phyloP scores from a whole-genome alignment of 2,329 filamentous ascomycete species.

The Clarireedia homoeocarpa region DNA sequence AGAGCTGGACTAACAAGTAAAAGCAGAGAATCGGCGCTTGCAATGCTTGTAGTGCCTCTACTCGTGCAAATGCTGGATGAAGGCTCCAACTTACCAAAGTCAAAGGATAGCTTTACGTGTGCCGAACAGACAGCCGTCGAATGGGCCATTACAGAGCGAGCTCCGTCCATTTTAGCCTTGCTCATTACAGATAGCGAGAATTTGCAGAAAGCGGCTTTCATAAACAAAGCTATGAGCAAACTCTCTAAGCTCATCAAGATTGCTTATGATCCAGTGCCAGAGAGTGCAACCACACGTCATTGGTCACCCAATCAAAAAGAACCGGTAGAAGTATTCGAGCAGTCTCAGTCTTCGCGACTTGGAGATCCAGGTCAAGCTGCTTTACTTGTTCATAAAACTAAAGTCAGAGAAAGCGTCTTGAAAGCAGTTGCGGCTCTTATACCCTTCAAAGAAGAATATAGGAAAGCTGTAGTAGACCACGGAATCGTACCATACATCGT shows the following conservation, averaged over 20 bases:
- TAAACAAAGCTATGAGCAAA: constrained; percentile 55
- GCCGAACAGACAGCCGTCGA: constrained; percentile 33
- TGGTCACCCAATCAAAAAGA: constrained; percentile 39
- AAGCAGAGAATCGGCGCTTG: constrained; percentile 55
- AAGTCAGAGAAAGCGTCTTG: constrained; percentile 66
- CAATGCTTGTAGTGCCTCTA: constrained; percentile 61
- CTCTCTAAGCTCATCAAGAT: constrained; percentile 57
- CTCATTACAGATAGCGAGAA: constrained; percentile 71
- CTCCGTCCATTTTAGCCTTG: constrained; percentile 68
- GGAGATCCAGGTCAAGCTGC: constrained; percentile 55
- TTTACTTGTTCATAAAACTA: constrained; percentile 59
- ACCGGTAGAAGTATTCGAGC: constrained; percentile 11
- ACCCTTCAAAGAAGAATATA: constrained; percentile 73
- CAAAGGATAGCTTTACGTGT: constrained; percentile 33
- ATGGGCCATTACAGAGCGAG: constrained; percentile 56
- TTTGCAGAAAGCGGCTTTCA: constrained; percentile 75
- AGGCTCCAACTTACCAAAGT: constrained; percentile 31
- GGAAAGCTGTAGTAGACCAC: constrained; percentile 73
- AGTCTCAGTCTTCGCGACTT: constrained; percentile 38
- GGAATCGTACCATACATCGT: constrained; percentile 77
- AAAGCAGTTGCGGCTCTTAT: constrained; percentile 76
- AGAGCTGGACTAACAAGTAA: constrained; percentile 59
- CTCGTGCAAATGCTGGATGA: constrained; percentile 59
- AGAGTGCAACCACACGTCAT: constrained; percentile 39
- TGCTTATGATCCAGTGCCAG: constrained; percentile 52